Evolutionary conservation across 805 yeast genomes (phyloP), one percentile per base, ranked within the genome.

Genomic region (Yarrowia deformans): DNA sequence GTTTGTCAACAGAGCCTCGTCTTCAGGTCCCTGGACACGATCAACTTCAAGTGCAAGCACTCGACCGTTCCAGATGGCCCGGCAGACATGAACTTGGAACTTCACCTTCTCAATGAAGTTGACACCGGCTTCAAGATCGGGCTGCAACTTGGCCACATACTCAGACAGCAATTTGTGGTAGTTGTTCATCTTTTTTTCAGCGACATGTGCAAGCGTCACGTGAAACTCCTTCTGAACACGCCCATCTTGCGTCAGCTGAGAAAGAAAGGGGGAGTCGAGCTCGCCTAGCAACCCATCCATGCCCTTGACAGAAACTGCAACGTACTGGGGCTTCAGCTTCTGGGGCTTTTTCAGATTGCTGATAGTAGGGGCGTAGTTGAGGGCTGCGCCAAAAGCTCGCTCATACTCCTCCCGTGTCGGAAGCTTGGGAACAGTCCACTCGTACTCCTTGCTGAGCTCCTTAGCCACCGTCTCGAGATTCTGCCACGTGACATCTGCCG

Each of bases 291-390:
- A 16, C 34, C n/a, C 45, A 3, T 29, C 8, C 12, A 32, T 37
- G 3, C 37, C 69, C 7, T 5, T 0, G 2, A 88, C 68, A 0
- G 72, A 70, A 1, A 86, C 79, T 0, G 85, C 85, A 76, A 82
- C 85, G 73, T 84, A 88, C 0, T 52, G 72, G 58, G 63, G 66
- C 70, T 8, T 56, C 42, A 34, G 68, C 46, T 35, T 69, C 67
- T 48, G 18, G 55, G 68, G 73, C 10, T 70, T 70, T 43, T 81
- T 74, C 4, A 72, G 70, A 64, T 84, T 84, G 35, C 80, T 80
- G 16, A 83, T 77, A 16, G 81, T 76, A 0, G 97, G 93, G 56
- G 80, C 81, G 77, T 86, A 88, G 0, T 74, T 70, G 34, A 86
- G 76, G 0, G 95, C 92, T 14, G 74, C 72, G 10, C 79, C 70